Evolutionary conservation across 805 yeast species (phyloP).

Genomic region (Hanseniaspora mollemarum): DNA sequence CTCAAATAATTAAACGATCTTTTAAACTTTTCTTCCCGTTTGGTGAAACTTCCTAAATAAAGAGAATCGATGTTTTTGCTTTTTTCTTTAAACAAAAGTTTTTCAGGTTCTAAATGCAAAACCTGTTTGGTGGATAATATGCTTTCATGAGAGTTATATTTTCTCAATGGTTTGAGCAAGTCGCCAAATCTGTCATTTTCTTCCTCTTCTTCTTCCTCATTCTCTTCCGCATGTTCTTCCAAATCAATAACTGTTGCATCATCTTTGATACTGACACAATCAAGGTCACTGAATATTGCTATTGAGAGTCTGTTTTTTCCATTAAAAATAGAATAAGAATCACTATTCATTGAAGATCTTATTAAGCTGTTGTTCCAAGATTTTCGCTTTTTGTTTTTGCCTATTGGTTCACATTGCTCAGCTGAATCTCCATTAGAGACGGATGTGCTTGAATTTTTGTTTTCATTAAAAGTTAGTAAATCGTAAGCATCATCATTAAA

Average conservation of each 20-base stretch:
- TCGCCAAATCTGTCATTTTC: background rate
- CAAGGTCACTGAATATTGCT: conserved; percentile 25
- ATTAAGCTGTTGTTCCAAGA: conserved; percentile 6
- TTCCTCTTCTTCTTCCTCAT: conserved; percentile 5
- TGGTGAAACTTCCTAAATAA: conserved; percentile 14
- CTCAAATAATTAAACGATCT: conserved; percentile 11
- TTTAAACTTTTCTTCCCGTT: conserved; percentile 12
- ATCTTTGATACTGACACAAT: conserved; percentile 14
- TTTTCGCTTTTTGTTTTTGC: conserved; percentile 4
- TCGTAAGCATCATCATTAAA: background rate
- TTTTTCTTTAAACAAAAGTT: background rate
- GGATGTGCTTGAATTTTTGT: background rate
- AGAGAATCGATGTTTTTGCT: background rate
- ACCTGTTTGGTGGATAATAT: conserved; percentile 22
- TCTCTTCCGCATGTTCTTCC: conserved; percentile 2
- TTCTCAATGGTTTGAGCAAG: conserved; percentile 20
- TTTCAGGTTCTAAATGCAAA: conserved; percentile 5
- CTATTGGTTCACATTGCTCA: background rate
- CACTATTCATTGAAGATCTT: conserved; percentile 20
- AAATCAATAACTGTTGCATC: conserved; percentile 12
- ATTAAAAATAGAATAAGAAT: conserved; percentile 25
- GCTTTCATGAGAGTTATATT: conserved; percentile 30
- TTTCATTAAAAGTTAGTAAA: conserved; percentile 4
- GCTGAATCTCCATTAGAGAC: background rate
- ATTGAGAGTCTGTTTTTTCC: conserved; percentile 29